Percentiles rank a stretch among this genome's conserved stretches.
Conservation (phyloP, 306 rosid genomes). For the Trichosanthes truncata region DNA sequence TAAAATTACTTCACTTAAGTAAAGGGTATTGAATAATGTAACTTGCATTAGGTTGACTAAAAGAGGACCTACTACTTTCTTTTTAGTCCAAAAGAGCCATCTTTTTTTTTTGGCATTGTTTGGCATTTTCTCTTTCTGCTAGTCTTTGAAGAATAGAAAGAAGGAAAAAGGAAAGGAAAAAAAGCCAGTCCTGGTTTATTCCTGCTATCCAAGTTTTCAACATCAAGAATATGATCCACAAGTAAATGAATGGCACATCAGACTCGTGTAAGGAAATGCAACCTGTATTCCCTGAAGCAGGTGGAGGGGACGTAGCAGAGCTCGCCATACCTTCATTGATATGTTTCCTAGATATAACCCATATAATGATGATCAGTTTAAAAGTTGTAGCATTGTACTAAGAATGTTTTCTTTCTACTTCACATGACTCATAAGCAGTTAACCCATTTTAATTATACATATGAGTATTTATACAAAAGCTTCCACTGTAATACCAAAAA, state of each 20-base stretch:
- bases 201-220: neutral
- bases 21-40: neutral
- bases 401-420: neutral
- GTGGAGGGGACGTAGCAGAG: conserved; percentile 14
- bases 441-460: neutral
- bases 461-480: neutral
- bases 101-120: neutral
- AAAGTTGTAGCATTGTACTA: neutral
- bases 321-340: conserved; percentile 24
- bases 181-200: neutral
- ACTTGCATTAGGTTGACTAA: neutral
- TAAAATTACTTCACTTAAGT: neutral
- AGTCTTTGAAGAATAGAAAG: neutral
- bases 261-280: neutral
- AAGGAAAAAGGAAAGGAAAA: neutral
- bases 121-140: neutral
- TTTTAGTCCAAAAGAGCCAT: neutral
- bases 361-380: conserved; percentile 13
- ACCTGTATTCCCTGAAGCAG: conserved; percentile 26
- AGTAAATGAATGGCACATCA: conserved; percentile 2
- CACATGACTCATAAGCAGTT: neutral
- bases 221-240: neutral
- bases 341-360: conserved; percentile 41
- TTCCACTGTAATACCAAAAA: neutral
- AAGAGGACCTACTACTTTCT: neutral